Evolutionary conservation across 2,329 filamentous ascomycete genomes (phyloP).

Genomic region (Colletotrichum sp.): DNA sequence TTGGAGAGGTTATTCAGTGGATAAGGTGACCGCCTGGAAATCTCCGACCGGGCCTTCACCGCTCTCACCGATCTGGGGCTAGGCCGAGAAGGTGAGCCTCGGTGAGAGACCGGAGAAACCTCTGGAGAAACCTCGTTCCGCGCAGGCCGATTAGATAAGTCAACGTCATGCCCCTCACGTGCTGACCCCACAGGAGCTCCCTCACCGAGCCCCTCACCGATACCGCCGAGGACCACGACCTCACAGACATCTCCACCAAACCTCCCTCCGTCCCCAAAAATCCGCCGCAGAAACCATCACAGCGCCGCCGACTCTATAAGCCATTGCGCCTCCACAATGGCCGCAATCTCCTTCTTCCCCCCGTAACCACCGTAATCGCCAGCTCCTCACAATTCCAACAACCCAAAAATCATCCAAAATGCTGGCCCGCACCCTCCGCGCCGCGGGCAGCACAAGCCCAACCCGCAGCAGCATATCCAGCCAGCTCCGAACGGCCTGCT

Average conservation of each 20-base stretch:
- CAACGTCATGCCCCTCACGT: neutral
- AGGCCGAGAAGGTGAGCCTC: neutral
- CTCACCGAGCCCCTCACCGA: slow-evolving; percentile 20
- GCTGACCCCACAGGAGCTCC: neutral
- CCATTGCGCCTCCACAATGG: slow-evolving; percentile 37
- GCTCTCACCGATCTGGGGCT: neutral
- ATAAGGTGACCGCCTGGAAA: neutral
- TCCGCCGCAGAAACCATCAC: slow-evolving; percentile 56
- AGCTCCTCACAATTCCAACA: neutral
- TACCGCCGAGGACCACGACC: slow-evolving; percentile 3
- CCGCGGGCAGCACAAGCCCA: slow-evolving; percentile 13
- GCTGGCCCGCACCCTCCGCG: slow-evolving; percentile 19
- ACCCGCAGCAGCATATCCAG: neutral
- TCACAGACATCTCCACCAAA: neutral
- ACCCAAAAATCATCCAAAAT: neutral
- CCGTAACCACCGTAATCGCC: neutral
- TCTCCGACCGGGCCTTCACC: neutral
- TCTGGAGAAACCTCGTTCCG: neutral
- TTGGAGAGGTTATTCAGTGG: slow-evolving; percentile 18
- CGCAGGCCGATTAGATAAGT: neutral
- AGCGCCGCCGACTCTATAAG: slow-evolving; percentile 24
- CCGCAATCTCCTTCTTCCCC: slow-evolving; percentile 19
- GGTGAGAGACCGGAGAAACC: neutral
- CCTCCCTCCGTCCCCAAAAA: slow-evolving; percentile 40
- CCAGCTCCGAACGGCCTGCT: slow-evolving; percentile 22